These are phyloP conservation scores for Hypoxylon sp. DNA, from an alignment of 2,329 filamentous ascomycete genomes.

Conservation along the genomic window DNA sequence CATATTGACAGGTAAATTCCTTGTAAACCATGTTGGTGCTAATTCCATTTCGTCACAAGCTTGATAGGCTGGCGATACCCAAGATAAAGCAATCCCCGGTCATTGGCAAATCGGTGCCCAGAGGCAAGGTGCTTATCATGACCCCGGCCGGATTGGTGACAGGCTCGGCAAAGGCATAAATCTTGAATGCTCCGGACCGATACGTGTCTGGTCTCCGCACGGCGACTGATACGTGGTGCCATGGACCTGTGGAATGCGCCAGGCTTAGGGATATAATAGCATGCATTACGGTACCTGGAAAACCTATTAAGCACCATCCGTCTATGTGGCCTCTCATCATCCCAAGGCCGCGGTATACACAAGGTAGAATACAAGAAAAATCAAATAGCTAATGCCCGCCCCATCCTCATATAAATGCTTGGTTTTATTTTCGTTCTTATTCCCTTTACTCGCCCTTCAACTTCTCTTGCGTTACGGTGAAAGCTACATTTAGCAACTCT, in stretches of 20 bases:
- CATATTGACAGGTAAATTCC: conserved; percentile 3
- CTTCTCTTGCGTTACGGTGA: conserved; percentile 72
- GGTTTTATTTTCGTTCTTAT: conserved; percentile 12
- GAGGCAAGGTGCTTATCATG: conserved; percentile 30
- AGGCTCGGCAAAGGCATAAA: conserved; percentile 11
- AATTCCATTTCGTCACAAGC: conserved; percentile 23
- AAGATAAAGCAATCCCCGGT: conserved; percentile 24
- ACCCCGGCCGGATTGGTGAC: conserved; percentile 22
- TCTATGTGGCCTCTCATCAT: conserved; percentile 44
- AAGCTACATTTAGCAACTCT: conserved; percentile 75
- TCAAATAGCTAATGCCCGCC: conserved; percentile 32
- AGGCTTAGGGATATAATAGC: conserved; percentile 28
- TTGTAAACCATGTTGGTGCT: conserved; percentile 18
- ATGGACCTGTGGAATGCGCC: neutral
- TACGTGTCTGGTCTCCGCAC: conserved; percentile 9
- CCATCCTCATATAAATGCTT: conserved; percentile 34
- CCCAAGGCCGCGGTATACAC: conserved; percentile 46
- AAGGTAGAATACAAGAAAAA: conserved; percentile 44
- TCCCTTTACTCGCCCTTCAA: conserved; percentile 68
- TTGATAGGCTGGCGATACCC: conserved; percentile 16
- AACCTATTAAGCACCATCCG: conserved; percentile 32
- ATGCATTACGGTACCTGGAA: conserved; percentile 38
- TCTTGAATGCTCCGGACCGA: conserved; percentile 13
- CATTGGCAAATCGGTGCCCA: conserved; percentile 25
- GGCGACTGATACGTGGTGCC: no score